Evolutionary conservation across 2,329 filamentous ascomycete species (phyloP), one percentile per base, ranked within the genome.

Genomic region (Colletotrichum spaethianum): DNA sequence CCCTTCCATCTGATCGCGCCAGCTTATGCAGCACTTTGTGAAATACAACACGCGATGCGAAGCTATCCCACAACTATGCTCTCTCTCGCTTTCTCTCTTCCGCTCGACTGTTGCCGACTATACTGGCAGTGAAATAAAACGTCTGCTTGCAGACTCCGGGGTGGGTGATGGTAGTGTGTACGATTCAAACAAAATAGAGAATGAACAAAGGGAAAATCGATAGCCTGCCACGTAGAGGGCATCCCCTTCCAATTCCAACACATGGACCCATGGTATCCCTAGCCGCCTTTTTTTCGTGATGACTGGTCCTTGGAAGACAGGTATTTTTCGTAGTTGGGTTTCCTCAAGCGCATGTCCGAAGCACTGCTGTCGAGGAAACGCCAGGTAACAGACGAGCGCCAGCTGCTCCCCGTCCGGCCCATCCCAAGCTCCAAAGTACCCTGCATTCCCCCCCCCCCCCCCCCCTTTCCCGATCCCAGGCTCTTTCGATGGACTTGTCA

Each of bases 401-500:
- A 66, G 67, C 74, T 74, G 75, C 68, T 67, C 53, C 69, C 67
- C 59, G 72, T 60, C 69, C 67, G 64, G 59, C 65, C 65, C 73
- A 55, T 74, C 73, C 66, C 66, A 66, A 66, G 63, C 73, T 76
- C 75, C 69, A 75, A 71, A 77, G 75, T 74, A 69, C 63, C 77
- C 73, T 62, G 66, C 71, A 74, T 75, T 78, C 75, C 77, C 78
- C 75, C 76, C 73, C 55, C 72, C 66, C 78, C 80, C 75, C 77
- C 78, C 75, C 76, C 73, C 55, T 72, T 67, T 78, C 80, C 77
- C 75, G 77, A 79, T 76, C 79, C 80, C 76, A 78, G 74, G 77
- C 74, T 79, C 79, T 75, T 75, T 77, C 60, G 74, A 77, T 78
- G 75, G 75, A 73, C 70, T 75, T 78, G 77, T 71, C 70, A 66